phyloP scores from a whole-genome alignment of 169 alveolate genomes.

The Plasmodium inui region DNA sequence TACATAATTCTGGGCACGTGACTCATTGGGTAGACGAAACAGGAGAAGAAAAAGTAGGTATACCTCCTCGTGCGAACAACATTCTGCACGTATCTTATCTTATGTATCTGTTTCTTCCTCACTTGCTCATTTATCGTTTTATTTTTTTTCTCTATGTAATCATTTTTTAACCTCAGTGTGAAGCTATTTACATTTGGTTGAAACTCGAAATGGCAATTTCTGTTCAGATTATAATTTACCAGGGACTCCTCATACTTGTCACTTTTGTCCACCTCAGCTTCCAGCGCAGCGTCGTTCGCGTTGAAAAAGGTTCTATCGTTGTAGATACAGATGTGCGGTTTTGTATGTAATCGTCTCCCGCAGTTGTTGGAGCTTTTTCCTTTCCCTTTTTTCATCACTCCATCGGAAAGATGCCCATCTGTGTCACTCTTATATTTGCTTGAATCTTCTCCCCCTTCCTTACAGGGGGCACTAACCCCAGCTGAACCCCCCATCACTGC shows the following conservation, averaged over 20 bases:
- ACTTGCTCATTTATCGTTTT: constrained; percentile 7
- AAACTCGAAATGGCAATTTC: constrained; percentile 49
- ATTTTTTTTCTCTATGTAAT: constrained; percentile 59
- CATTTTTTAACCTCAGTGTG: constrained; percentile 35
- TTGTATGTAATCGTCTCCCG: not conserved
- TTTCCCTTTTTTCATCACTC: not conserved
- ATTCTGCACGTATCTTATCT: constrained; percentile 41
- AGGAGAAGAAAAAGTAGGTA: constrained; percentile 50
- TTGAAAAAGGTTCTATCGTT: constrained; percentile 43
- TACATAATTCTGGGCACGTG: constrained; percentile 29
- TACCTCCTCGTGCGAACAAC: constrained; percentile 13
- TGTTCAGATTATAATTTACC: constrained; percentile 29
- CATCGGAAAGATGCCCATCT: not conserved
- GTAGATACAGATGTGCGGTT: constrained; percentile 37
- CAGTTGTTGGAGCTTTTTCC: not conserved
- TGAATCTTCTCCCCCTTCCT: not conserved
- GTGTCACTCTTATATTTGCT: not conserved
- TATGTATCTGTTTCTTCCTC: constrained; percentile 14
- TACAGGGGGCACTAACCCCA: not conserved
- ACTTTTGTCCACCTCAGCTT: constrained; percentile 23
- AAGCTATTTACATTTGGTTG: constrained; percentile 12
- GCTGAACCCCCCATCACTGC: not conserved
- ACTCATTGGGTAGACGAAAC: constrained; percentile 11
- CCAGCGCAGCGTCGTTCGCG: not conserved
- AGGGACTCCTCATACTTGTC: constrained; percentile 28